Evolutionary conservation across 2,329 filamentous ascomycete genomes (phyloP).

Genomic region (Dothideomycetes sp.): DNA sequence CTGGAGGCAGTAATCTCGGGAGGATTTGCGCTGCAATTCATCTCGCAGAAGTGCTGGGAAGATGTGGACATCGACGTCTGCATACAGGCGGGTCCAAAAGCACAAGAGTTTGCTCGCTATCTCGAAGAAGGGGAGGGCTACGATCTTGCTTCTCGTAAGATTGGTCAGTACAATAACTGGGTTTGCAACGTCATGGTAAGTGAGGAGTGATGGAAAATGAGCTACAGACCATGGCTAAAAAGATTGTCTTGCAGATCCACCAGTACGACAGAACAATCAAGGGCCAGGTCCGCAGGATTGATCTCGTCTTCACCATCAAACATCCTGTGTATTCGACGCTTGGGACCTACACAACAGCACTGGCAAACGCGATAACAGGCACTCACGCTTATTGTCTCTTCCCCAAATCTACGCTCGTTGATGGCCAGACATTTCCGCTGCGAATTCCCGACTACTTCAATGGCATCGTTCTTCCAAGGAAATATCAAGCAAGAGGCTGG

Average conservation of each 20-base stretch:
- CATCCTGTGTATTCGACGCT: constrained; percentile 6
- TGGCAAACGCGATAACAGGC: constrained; percentile 7
- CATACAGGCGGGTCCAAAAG: neutral
- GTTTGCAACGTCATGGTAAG: constrained; percentile 3
- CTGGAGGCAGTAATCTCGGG: constrained; percentile 9
- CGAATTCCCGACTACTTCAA: constrained; percentile 12
- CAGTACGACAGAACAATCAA: constrained; percentile 7
- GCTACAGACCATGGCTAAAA: neutral
- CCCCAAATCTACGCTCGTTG: constrained; percentile 4
- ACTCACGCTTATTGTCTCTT: constrained; percentile 6
- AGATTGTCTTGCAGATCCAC: neutral
- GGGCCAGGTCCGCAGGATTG: constrained; percentile 3
- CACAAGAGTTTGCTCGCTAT: constrained; percentile 1
- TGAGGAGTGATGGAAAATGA: neutral
- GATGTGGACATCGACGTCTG: constrained; percentile 9
- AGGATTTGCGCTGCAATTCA: constrained; percentile 8
- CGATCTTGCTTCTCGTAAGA: constrained; percentile 3
- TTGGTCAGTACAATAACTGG: constrained; percentile 9
- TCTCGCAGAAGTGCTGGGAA: neutral
- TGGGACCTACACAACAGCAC: constrained; percentile 8
- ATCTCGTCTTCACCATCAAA: neutral
- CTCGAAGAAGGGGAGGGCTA: constrained; percentile 11
- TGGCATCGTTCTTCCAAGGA: neutral
- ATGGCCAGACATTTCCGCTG: constrained; percentile 1
- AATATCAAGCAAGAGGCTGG: constrained; percentile 8